Evolutionary conservation across 768 basidiomycete species (phyloP).

Genomic region (Dendrothele bispora): DNA sequence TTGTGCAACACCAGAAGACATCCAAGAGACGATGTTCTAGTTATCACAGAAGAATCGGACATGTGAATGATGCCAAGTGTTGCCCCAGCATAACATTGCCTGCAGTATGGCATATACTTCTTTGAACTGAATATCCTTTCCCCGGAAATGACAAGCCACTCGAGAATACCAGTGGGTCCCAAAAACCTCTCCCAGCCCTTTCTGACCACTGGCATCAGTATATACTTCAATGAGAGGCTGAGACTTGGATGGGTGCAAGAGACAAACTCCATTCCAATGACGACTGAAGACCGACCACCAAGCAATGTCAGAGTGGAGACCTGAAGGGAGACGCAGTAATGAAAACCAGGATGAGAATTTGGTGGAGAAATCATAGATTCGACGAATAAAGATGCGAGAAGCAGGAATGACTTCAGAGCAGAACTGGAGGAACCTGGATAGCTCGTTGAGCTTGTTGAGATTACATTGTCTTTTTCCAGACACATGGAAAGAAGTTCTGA

Average conservation of each 20-base stretch:
- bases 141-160: slow-evolving; percentile 18
- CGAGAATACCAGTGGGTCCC: slow-evolving; percentile 18
- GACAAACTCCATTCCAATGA: too few species aligned
- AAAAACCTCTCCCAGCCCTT: slow-evolving; percentile 18
- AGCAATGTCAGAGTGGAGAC: slow-evolving; percentile 18
- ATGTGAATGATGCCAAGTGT: slow-evolving; percentile 11
- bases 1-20: too few species aligned
- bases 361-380: slow-evolving; percentile 25
- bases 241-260: slow-evolving; percentile 1
- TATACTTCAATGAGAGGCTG: too few species aligned
- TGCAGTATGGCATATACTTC: too few species aligned
- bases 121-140: too few species aligned
- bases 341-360: slow-evolving; percentile 20
- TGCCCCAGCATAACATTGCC: slow-evolving; percentile 17
- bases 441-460: slow-evolving; percentile 27
- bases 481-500: slow-evolving; percentile 19
- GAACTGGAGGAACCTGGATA: too few species aligned
- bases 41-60: slow-evolving; percentile 25
- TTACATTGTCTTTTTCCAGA: slow-evolving; percentile 8
- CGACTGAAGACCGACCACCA: too few species aligned
- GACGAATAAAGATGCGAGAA: slow-evolving; percentile 24
- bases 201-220: slow-evolving; percentile 25
- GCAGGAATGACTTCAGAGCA: slow-evolving; percentile 30
- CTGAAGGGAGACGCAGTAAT: slow-evolving; percentile 18
- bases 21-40: background rate